A percentile compares a stretch with the other conserved stretches of the same genome.
phyloP scores from a whole-genome alignment of 2,329 filamentous ascomycete species.

The Arthrobotrys musiformis region DNA sequence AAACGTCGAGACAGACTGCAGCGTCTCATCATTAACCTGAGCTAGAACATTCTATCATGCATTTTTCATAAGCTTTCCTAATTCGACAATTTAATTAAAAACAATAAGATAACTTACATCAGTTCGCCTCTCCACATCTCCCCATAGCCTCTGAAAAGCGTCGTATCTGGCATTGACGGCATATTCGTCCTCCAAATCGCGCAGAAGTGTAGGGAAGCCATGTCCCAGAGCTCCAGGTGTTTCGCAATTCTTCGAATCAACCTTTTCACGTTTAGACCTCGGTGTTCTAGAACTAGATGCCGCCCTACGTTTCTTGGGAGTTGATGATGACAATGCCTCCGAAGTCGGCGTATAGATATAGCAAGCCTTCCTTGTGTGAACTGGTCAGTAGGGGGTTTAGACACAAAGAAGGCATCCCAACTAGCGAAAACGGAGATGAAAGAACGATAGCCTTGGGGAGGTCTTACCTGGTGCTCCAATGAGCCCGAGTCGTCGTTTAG shows the following conservation, averaged over 20 bases:
- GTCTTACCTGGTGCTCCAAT: constrained; percentile 52
- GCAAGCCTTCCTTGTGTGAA: constrained; percentile 60
- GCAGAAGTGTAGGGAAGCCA: constrained; percentile 68
- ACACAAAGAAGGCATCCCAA: constrained; percentile 7
- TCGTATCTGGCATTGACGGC: constrained; percentile 69
- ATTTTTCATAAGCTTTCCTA: background rate
- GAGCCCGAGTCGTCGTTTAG: constrained; percentile 46
- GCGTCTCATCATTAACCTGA: constrained; percentile 71
- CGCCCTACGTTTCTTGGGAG: constrained; percentile 62
- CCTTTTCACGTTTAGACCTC: constrained; percentile 56
- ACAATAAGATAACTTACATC: constrained; percentile 64
- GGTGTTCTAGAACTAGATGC: constrained; percentile 23
- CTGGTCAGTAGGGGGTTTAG: constrained; percentile 22
- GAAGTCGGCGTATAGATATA: constrained; percentile 61
- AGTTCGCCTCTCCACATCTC: constrained; percentile 72
- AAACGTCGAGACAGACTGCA: constrained; percentile 71
- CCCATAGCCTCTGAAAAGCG: constrained; percentile 74
- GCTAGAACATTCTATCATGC: constrained; percentile 67
- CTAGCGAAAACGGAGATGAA: constrained; percentile 11
- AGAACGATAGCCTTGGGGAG: background rate
- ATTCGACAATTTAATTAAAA: background rate
- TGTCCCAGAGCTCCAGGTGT: constrained; percentile 17
- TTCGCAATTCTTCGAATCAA: constrained; percentile 34
- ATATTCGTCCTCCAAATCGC: constrained; percentile 67
- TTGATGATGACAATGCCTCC: constrained; percentile 59